Evolutionary conservation across 352 stramenopile species (phyloP).

Genomic region (Blastocystis sp.): DNA sequence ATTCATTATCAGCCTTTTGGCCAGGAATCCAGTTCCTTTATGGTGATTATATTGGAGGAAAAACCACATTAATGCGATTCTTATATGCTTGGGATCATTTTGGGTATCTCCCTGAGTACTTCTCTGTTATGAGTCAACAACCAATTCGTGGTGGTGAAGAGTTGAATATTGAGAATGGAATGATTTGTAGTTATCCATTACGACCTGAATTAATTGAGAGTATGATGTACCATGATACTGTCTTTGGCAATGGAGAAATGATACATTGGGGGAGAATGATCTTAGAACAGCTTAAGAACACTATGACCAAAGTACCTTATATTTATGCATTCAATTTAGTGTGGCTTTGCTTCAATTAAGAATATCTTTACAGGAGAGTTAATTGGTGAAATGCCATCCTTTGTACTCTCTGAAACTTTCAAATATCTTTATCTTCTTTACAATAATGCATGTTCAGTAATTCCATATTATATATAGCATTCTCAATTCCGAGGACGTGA

Average conservation of each 20-base stretch:
- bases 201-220: slow-evolving; percentile 91
- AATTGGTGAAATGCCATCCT: slow-evolving; percentile 94
- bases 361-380: slow-evolving; percentile 80
- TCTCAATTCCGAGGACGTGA: slow-evolving; percentile 79
- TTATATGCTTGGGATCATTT: slow-evolving; percentile 87
- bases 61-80: slow-evolving; percentile 82
- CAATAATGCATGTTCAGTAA: slow-evolving; percentile 76
- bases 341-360: slow-evolving; percentile 75
- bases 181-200: slow-evolving; percentile 75
- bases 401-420: slow-evolving; percentile 93
- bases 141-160: slow-evolving; percentile 5
- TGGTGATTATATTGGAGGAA: slow-evolving; percentile 80
- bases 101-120: slow-evolving; percentile 86
- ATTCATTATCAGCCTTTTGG: slow-evolving; percentile 89
- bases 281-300: slow-evolving; percentile 58
- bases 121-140: slow-evolving; percentile 63
- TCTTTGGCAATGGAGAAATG: slow-evolving; percentile 80
- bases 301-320: not conserved
- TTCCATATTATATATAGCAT: slow-evolving; percentile 64
- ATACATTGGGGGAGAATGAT: slow-evolving; percentile 65
- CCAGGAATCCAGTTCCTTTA: slow-evolving; percentile 86
- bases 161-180: not conserved
- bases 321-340: slow-evolving; percentile 69
- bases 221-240: slow-evolving; percentile 80
- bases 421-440: slow-evolving; percentile 99